phyloP scores from a whole-genome alignment of 169 alveolate species.

The Eimeria necatrix region DNA sequence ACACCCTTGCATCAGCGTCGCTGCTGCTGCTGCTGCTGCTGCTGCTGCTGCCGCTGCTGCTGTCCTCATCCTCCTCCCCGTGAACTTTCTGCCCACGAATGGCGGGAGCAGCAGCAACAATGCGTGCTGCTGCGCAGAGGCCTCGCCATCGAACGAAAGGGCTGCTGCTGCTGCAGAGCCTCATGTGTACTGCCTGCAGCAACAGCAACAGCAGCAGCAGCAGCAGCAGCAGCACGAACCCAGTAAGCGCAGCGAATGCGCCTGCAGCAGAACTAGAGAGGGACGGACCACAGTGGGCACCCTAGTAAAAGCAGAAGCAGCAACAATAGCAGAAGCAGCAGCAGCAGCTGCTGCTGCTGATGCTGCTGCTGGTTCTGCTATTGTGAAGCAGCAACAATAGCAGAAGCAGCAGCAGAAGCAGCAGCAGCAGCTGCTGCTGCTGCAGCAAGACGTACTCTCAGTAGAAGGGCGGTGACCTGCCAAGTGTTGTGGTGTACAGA shows the following conservation, averaged over 20 bases:
- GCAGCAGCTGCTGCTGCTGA: no score
- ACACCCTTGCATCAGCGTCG: not conserved
- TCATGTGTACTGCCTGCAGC: not conserved
- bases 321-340: no score
- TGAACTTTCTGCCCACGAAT: not conserved
- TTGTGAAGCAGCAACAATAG: no score
- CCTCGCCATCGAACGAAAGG: constrained; percentile 35
- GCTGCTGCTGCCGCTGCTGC: not conserved
- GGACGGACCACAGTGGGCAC: no score
- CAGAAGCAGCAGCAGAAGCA: no score
- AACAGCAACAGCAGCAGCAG: not conserved
- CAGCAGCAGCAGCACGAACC: not conserved
- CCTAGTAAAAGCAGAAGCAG: no score
- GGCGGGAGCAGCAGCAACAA: not conserved
- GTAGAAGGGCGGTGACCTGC: constrained; percentile 2
- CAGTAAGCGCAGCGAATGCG: no score
- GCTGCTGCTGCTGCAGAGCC: constrained; percentile 24
- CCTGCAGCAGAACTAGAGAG: no score
- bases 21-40: not conserved
- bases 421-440: no score
- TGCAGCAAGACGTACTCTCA: not conserved
- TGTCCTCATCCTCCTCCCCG: not conserved
- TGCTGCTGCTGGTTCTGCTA: no score
- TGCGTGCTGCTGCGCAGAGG: not conserved
- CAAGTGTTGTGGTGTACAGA: not conserved